A percentile compares a stretch with the other conserved stretches of the same genome.
Conservation (phyloP, 2,329 filamentous ascomycete genomes). For the Fusarium praegraminearum region DNA sequence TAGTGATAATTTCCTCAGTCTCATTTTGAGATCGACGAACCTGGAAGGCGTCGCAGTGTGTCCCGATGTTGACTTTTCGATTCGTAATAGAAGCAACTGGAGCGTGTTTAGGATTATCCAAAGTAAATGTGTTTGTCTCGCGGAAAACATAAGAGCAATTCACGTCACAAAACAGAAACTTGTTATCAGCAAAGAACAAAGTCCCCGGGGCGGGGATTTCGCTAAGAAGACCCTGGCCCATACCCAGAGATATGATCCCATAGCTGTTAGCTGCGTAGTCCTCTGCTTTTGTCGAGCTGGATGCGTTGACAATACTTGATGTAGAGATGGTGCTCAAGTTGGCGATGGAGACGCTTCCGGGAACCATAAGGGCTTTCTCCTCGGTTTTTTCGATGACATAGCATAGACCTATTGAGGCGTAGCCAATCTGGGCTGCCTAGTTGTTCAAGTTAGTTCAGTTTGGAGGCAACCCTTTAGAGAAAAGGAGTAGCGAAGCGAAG, state of each 20-base stretch:
- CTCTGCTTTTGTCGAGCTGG: conserved; percentile 9
- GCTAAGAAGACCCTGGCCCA: conserved; percentile 26
- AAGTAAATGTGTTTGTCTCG: conserved; percentile 42
- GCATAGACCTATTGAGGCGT: conserved; percentile 57
- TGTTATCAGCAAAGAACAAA: conserved; percentile 46
- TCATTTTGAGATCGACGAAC: conserved; percentile 21
- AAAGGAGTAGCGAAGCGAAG: too few relatives aligned
- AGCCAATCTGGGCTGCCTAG: conserved; percentile 56
- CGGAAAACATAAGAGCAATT: conserved; percentile 53
- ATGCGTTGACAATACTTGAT: conserved; percentile 45
- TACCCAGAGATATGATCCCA: conserved; percentile 52
- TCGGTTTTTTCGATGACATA: conserved; percentile 57
- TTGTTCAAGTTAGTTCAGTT: neutral
- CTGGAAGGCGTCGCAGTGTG: conserved; percentile 11
- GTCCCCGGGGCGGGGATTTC: conserved; percentile 45
- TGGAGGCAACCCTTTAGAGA: neutral
- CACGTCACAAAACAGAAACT: conserved; percentile 51
- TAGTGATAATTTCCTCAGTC: neutral
- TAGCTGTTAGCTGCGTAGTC: conserved; percentile 59
- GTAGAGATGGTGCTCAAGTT: conserved; percentile 53
- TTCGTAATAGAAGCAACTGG: neutral
- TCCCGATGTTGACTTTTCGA: conserved; percentile 7
- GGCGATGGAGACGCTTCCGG: conserved; percentile 53
- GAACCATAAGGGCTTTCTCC: conserved; percentile 46
- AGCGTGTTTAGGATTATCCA: neutral